These are phyloP conservation scores for Phalaenopsis equestris DNA, from an alignment of 106 monocot species.

Conservation along the genomic window DNA sequence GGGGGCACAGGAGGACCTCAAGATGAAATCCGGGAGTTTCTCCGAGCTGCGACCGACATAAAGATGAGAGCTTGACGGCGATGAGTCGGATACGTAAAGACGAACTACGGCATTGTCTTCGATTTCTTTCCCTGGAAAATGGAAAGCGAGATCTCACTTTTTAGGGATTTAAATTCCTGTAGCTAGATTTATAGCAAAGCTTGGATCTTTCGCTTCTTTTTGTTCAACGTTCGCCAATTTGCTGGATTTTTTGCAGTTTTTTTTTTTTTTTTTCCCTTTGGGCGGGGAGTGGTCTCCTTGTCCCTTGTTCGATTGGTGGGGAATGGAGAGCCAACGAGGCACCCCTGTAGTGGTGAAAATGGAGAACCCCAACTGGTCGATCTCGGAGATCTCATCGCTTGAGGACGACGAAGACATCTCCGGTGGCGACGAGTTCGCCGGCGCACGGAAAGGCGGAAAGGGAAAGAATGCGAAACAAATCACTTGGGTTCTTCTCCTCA, in stretches of 20 bases:
- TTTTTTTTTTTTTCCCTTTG: too few species aligned
- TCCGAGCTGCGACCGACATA: neutral
- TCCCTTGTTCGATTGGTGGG: slow-evolving; percentile 58
- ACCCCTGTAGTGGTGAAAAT: slow-evolving; percentile 76
- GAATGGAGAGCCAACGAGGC: slow-evolving; percentile 30
- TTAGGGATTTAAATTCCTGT: neutral
- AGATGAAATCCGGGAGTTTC: neutral
- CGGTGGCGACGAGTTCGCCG: neutral
- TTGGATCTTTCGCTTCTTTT: slow-evolving; percentile 3
- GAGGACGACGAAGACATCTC: slow-evolving; percentile 11
- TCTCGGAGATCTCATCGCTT: slow-evolving; percentile 27
- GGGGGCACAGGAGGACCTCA: neutral
- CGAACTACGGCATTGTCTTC: neutral
- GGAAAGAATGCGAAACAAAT: slow-evolving; percentile 68
- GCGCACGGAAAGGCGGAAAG: slow-evolving; percentile 32
- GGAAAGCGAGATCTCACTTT: neutral
- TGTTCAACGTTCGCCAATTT: too few species aligned
- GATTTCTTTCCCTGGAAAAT: neutral
- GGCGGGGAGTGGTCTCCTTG: too few species aligned
- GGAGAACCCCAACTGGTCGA: slow-evolving; percentile 17
- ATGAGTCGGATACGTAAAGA: neutral
- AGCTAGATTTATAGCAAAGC: neutral
- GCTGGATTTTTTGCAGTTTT: too few species aligned
- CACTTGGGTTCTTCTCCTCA: slow-evolving; percentile 40
- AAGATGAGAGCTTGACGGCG: neutral